A percentile compares a stretch with the other conserved stretches of the same genome.
These are phyloP conservation scores for Leccinum obscurum DNA, from an alignment of 768 basidiomycete genomes.

Conservation along the genomic window DNA sequence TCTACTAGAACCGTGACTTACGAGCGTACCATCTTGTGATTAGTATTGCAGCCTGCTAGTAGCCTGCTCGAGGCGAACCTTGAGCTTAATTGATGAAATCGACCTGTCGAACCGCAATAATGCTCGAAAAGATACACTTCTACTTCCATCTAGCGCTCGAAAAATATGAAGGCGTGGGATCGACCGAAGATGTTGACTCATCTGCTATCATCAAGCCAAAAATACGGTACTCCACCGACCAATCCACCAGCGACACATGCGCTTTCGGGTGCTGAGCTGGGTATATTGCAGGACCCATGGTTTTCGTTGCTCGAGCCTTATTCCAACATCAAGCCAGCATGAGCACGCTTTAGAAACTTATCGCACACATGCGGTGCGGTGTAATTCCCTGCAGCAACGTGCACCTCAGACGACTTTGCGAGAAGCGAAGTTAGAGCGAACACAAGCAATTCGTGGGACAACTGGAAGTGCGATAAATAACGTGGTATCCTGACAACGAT, in stretches of 20 bases:
- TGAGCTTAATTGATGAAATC: neutral
- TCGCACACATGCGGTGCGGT: conserved; percentile 54
- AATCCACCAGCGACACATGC: conserved; percentile 64
- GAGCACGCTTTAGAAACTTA: conserved; percentile 43
- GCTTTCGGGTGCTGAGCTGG: conserved; percentile 52
- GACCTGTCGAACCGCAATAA: neutral
- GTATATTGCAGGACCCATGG: conserved; percentile 24
- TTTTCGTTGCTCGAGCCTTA: conserved; percentile 35
- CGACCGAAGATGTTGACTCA: neutral
- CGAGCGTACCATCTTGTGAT: neutral
- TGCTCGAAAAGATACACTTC: neutral
- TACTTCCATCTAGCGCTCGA: neutral
- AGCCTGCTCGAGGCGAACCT: conserved; percentile 2
- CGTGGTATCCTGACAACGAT: conserved; percentile 45
- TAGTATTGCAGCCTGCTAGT: neutral
- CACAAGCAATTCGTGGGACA: conserved; percentile 57
- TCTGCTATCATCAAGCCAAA: conserved; percentile 1
- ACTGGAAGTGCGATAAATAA: conserved; percentile 64
- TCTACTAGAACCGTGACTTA: conserved; percentile 1
- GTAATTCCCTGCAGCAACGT: conserved; percentile 67
- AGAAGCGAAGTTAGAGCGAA: conserved; percentile 52
- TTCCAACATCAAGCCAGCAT: conserved; percentile 47
- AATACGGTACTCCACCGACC: conserved; percentile 42
- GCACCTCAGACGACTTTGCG: conserved; percentile 37
- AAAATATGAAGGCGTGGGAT: conserved; percentile 5